Base-by-base conservation (phyloP, 805 yeast species). In the Saccharomycopsis fermentans region DNA sequence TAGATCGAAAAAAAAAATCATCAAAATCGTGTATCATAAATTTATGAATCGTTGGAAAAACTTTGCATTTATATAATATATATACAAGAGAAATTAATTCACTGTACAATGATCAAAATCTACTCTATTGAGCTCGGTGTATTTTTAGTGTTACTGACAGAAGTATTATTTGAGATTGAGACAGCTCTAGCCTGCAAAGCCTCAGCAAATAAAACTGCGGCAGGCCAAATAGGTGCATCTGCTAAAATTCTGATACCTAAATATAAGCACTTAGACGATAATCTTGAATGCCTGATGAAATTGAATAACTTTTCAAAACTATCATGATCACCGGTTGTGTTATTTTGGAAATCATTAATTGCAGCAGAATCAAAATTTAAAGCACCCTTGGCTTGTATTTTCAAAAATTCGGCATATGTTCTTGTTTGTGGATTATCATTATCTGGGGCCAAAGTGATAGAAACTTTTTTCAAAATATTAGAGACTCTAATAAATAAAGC, bases 191-290 rank as follows among this genome's bases (percentile, higher is more conserved):
- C 79, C 67, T 84, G 86, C 65, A 86, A 74, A 1, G 90, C 90
- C 67, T 86, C 92, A 0, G 92, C 92, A 73, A 86, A 85, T 19
- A 84, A 80, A 68, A 87, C 72, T 0, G 90, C 87, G 55, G 86
- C 78, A 0, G 94, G 94, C 95, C 95, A 87, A 27, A 87, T 85
- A 16, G 94, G 94, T 0, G 91, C 91, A 73, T 87, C 94, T 3
- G 90, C 90, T 55, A 87, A 73, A 34, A 87, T 84, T 64, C 90
- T 74, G 12, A 87, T 87, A 47, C 94, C 95, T 40, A 87, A 70
- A 58, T 84, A 83, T 47, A 87, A 70, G 21, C 84, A 76, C 66
- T 83, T 78, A 55, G 79, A 74, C 19, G 84, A 80, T 56, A 81
- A 73, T 67, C 79, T 74, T 14, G 81, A 80, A 55, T 73, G 73